Evolutionary conservation across 1,284 basidiomycete species (phyloP).

Genomic region (Naganishia sp.): DNA sequence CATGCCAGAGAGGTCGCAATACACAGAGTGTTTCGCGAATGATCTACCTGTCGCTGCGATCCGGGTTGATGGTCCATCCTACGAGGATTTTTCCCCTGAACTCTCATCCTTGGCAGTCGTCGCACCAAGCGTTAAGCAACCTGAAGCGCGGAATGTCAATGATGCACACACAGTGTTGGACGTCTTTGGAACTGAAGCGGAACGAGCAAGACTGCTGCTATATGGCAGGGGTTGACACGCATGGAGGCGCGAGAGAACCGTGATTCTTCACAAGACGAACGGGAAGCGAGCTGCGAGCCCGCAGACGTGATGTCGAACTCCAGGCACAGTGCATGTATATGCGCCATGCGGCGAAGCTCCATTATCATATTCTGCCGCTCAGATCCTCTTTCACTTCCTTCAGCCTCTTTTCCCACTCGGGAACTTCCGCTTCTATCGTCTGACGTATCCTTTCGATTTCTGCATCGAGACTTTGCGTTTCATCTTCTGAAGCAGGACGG

Average conservation of each 20-base stretch:
- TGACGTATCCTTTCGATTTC: slow-evolving; percentile 49
- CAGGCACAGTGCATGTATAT: no score
- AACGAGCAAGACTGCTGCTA: slow-evolving; percentile 7
- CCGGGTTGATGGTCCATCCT: no score
- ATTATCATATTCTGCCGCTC: slow-evolving; percentile 5
- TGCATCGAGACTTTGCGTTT: slow-evolving; percentile 55
- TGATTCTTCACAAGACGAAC: background rate
- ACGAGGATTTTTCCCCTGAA: no score
- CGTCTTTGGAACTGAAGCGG: slow-evolving; percentile 21
- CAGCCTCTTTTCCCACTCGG: slow-evolving; percentile 65
- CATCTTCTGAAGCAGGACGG: slow-evolving; percentile 39
- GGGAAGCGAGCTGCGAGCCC: no score
- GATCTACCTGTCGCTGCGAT: no score
- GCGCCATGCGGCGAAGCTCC: background rate
- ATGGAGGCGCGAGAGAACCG: background rate
- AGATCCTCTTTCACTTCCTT: slow-evolving; percentile 62
- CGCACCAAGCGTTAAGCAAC: no score
- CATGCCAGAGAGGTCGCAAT: no score
- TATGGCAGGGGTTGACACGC: slow-evolving; percentile 5
- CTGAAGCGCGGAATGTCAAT: no score
- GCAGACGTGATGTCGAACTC: no score
- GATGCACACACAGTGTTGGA: slow-evolving; percentile 1
- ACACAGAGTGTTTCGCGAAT: no score
- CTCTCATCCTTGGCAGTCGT: no score
- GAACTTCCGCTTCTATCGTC: slow-evolving; percentile 62